phyloP scores from a whole-genome alignment of 129 eudicot species.

The Mikania micrantha region DNA sequence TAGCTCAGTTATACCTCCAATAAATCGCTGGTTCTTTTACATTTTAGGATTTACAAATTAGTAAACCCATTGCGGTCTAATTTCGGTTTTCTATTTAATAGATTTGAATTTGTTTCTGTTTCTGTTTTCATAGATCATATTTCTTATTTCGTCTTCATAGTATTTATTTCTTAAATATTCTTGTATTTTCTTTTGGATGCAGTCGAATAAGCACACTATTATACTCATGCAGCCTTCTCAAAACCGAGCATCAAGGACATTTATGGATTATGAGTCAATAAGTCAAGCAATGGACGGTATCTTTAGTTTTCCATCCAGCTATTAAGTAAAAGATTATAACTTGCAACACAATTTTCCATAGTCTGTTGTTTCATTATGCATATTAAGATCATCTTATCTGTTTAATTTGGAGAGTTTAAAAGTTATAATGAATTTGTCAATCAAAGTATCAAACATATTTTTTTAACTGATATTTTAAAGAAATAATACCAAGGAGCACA shows the following conservation, averaged over 20 bases:
- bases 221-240: constrained; percentile 91
- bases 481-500: not conserved
- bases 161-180: not conserved
- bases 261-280: constrained; percentile 80
- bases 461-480: not conserved
- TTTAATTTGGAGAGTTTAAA: not conserved
- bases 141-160: too few species aligned
- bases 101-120: not conserved
- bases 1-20: not conserved
- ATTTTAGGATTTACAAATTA: not conserved
- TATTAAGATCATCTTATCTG: too few species aligned
- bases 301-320: not conserved
- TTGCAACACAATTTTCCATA: not conserved
- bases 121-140: too few species aligned
- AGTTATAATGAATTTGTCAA: not conserved
- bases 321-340: not conserved
- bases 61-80: not conserved
- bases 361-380: not conserved
- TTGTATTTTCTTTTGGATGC: constrained; percentile 15
- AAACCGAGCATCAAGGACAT: constrained; percentile 75
- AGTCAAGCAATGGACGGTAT: constrained; percentile 84
- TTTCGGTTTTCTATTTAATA: not conserved
- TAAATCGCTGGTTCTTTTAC: not conserved
- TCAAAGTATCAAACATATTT: not conserved
- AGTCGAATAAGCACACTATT: constrained; percentile 90